Percentiles rank a stretch among this genome's conserved stretches.
phyloP scores from a whole-genome alignment of 352 stramenopile species.

The Paralagenidium karlingii region DNA sequence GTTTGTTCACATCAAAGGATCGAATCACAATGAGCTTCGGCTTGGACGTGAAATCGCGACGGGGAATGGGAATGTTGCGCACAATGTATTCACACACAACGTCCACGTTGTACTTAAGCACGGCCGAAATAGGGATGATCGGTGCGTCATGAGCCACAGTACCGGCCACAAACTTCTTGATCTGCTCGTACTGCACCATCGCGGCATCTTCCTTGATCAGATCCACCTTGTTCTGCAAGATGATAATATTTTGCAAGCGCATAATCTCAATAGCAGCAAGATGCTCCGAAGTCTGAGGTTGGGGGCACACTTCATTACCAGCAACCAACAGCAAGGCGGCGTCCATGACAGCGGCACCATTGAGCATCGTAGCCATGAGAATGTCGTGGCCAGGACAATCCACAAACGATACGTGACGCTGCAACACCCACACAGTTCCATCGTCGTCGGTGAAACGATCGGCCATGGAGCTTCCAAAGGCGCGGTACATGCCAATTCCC shows the following conservation, averaged over 20 bases:
- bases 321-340: conserved; percentile 97
- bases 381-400: conserved; percentile 99
- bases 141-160: conserved; percentile 93
- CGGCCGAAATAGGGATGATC: conserved; percentile 99
- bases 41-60: conserved; percentile 95
- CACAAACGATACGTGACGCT: conserved; percentile 99
- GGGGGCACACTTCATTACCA: conserved; percentile 96
- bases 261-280: conserved; percentile 99
- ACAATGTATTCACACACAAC: conserved; percentile 99
- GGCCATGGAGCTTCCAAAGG: conserved; percentile 78
- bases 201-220: conserved; percentile 98
- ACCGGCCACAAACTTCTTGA: conserved; percentile 84
- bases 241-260: conserved; percentile 99
- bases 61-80: conserved; percentile 97
- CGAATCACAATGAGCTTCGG: conserved; percentile 99
- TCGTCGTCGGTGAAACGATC: conserved; percentile 84
- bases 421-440: conserved; percentile 83
- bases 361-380: conserved; percentile 99
- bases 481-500: conserved; percentile 81
- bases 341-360: conserved; percentile 99
- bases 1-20: conserved; percentile 99
- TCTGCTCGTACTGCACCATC: conserved; percentile 96
- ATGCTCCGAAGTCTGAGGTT: conserved; percentile 99
- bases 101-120: conserved; percentile 99
- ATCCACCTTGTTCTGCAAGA: conserved; percentile 99